Evolutionary conservation across 768 basidiomycete genomes (phyloP).

Genomic region (Rhodotorula babjevae): DNA sequence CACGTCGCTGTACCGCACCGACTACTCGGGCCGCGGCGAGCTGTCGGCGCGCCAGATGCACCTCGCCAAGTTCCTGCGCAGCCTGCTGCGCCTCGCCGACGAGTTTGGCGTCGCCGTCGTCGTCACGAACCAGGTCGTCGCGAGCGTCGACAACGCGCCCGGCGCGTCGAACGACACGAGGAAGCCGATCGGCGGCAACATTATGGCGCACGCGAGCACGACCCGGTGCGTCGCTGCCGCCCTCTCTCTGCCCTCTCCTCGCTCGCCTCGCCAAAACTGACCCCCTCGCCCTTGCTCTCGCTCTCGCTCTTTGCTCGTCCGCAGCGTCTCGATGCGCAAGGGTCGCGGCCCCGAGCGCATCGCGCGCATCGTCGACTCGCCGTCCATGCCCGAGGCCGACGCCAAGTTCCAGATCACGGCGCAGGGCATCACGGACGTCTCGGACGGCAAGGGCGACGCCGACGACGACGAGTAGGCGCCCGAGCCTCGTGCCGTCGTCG

Average conservation of each 20-base stretch:
- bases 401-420: constrained; percentile 67
- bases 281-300: constrained; percentile 48
- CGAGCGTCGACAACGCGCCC: constrained; percentile 82
- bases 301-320: too few relatives aligned
- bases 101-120: constrained; percentile 99
- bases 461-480: not conserved
- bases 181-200: constrained; percentile 98
- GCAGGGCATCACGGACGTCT: constrained; percentile 32
- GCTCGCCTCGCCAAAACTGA: too few relatives aligned
- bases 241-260: too few relatives aligned
- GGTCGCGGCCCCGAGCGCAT: constrained; percentile 83
- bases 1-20: constrained; percentile 89
- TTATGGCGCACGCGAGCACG: constrained; percentile 97
- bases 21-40: constrained; percentile 92
- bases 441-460: constrained; percentile 5
- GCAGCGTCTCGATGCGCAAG: constrained; percentile 74
- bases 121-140: constrained; percentile 97
- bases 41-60: constrained; percentile 91
- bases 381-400: constrained; percentile 93
- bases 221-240: constrained; percentile 55
- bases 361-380: constrained; percentile 97
- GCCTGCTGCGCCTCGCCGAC: constrained; percentile 86
- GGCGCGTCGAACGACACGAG: constrained; percentile 90
- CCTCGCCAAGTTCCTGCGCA: constrained; percentile 89
- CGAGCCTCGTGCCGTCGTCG: too few relatives aligned